A percentile compares a stretch with the other conserved stretches of the same genome.
Evolutionary conservation across 176 grass and related monocot genomes (phyloP).

Genomic region (Aegilops bicornis): DNA sequence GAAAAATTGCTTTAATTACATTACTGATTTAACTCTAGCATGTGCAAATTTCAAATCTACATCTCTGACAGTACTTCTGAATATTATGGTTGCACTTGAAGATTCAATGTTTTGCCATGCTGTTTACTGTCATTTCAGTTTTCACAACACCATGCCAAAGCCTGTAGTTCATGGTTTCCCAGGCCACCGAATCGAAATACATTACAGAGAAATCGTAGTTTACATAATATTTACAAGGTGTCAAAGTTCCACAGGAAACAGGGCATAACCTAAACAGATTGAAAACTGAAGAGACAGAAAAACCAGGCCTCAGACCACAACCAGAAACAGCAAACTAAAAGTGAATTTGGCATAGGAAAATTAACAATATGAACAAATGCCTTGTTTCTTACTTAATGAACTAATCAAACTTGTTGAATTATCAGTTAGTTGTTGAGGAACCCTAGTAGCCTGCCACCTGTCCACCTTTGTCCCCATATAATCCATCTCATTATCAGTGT

Average conservation of each 20-base stretch:
- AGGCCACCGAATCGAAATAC: neutral
- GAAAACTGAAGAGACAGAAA: neutral
- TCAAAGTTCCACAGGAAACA: neutral
- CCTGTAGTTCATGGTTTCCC: constrained; percentile 11
- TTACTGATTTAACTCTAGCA: neutral
- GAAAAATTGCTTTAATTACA: neutral
- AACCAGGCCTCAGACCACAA: neutral
- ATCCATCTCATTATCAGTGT: no score
- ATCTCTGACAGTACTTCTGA: neutral
- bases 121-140: neutral
- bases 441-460: no score
- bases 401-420: no score
- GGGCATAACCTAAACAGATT: neutral
- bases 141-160: constrained; percentile 8
- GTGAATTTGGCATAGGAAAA: neutral
- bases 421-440: no score
- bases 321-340: neutral
- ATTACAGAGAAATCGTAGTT: neutral
- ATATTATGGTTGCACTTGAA: neutral
- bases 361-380: neutral
- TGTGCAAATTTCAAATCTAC: constrained; percentile 13
- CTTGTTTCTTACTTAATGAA: neutral
- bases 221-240: neutral
- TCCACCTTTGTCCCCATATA: no score
- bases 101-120: neutral